A percentile compares a stretch with the other conserved stretches of the same genome.
Conservation (phyloP, 2,329 filamentous ascomycete species). For the Aotearoamyces nothofagi region DNA sequence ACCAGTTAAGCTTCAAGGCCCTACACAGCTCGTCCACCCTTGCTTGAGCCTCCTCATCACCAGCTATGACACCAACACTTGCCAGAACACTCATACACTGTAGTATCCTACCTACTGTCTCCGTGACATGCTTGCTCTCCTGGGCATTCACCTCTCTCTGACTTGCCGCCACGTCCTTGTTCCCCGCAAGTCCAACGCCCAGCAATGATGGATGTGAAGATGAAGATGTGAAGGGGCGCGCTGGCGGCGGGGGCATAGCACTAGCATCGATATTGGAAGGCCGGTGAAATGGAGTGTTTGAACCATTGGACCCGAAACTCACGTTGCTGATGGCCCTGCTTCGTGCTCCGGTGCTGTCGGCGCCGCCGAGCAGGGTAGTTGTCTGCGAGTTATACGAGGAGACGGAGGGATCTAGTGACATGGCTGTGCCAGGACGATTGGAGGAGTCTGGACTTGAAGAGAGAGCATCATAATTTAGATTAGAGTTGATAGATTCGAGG, state of each 20-base stretch:
- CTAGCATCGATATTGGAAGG: slow-evolving; percentile 12
- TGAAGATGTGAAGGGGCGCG: slow-evolving; percentile 16
- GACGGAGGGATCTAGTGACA: slow-evolving; percentile 58
- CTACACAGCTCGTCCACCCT: slow-evolving; percentile 75
- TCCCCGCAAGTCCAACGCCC: slow-evolving; percentile 6
- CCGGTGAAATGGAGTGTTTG: slow-evolving; percentile 3
- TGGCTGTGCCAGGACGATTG: slow-evolving; percentile 55
- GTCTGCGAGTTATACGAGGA: slow-evolving; percentile 67
- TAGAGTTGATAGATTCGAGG: slow-evolving; percentile 50
- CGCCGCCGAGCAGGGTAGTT: slow-evolving; percentile 57
- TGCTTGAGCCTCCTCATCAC: slow-evolving; percentile 50
- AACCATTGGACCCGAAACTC: slow-evolving; percentile 35
- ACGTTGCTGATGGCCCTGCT: slow-evolving; percentile 81
- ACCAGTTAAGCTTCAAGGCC: slow-evolving; percentile 91
- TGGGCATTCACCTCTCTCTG: slow-evolving; percentile 31
- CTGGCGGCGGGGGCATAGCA: slow-evolving; percentile 12
- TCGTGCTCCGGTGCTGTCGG: slow-evolving; percentile 38
- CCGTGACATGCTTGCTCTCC: slow-evolving; percentile 67
- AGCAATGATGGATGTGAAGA: slow-evolving; percentile 11
- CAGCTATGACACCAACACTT: slow-evolving; percentile 37
- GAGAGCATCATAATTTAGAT: slow-evolving; percentile 23
- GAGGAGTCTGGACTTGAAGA: slow-evolving; percentile 34
- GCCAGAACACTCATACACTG: slow-evolving; percentile 91
- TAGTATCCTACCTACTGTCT: slow-evolving; percentile 88
- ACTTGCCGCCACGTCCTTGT: slow-evolving; percentile 4